These are phyloP conservation scores for Alisma plantagoaquatica DNA, from an alignment of 106 monocot species.

Conservation along the genomic window DNA sequence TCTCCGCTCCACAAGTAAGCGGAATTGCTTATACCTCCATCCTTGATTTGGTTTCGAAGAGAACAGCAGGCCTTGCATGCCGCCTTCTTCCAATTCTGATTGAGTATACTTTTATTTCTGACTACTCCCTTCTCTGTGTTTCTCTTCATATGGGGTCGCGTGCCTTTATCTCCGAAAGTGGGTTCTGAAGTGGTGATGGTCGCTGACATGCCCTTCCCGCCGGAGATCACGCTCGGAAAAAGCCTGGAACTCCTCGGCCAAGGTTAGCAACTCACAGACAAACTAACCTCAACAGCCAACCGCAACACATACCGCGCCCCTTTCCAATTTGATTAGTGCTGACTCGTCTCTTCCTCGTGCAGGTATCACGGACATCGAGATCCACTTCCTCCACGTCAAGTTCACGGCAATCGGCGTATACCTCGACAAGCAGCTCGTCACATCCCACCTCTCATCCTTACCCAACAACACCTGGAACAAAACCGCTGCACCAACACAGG, in stretches of 20 bases:
- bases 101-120: neutral
- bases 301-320: neutral
- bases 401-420: conserved; percentile 83
- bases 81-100: too few relatives aligned
- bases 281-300: neutral
- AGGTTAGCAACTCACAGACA: neutral
- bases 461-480: conserved; percentile 24
- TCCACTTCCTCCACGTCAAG: conserved; percentile 96
- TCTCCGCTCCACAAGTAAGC: too few relatives aligned
- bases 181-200: conserved; percentile 64
- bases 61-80: too few relatives aligned
- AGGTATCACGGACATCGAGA: conserved; percentile 90
- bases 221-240: conserved; percentile 29
- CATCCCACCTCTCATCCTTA: too few relatives aligned
- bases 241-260: conserved; percentile 28
- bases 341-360: neutral
- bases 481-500: conserved; percentile 60
- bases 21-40: too few relatives aligned
- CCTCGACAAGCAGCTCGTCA: conserved; percentile 35
- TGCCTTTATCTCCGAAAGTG: too few relatives aligned
- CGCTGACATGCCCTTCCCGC: conserved; percentile 48
- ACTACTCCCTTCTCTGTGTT: too few relatives aligned
- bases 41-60: too few relatives aligned
- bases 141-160: too few relatives aligned
- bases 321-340: neutral